Percentiles rank a stretch among this genome's conserved stretches.
phyloP scores from a whole-genome alignment of 1,284 basidiomycete genomes.

The Testicularia cyperi region DNA sequence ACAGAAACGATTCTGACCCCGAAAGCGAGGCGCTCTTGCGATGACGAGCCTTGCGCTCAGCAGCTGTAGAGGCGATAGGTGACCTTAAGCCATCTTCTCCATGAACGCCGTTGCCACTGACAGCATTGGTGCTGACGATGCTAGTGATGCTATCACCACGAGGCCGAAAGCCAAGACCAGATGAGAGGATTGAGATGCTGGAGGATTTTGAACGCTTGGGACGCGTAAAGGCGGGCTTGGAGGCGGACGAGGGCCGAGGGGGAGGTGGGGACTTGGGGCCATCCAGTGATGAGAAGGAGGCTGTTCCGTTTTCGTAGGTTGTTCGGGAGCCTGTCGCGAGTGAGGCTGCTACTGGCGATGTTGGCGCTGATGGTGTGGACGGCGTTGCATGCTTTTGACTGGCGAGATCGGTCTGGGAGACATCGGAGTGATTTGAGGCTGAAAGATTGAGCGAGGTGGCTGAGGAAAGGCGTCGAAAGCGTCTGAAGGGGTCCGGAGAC shows the following conservation, averaged over 20 bases:
- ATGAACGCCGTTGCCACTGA: conserved; percentile 5
- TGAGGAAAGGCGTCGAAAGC: conserved; percentile 29
- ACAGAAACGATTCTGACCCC: conserved; percentile 17
- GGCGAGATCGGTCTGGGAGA: background rate
- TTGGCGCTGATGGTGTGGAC: conserved; percentile 6
- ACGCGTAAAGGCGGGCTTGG: conserved; percentile 24
- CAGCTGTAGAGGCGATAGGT: background rate
- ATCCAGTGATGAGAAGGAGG: background rate
- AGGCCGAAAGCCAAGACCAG: conserved; percentile 10
- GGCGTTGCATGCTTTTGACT: no score
- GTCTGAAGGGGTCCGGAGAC: conserved; percentile 38
- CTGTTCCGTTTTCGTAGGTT: background rate
- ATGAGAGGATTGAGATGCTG: conserved; percentile 37
- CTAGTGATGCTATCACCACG: no score
- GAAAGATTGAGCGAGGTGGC: conserved; percentile 22
- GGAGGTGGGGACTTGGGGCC: conserved; percentile 10
- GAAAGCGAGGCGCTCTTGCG: conserved; percentile 29
- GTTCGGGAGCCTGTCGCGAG: no score
- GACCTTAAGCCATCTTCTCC: no score
- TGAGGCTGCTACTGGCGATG: background rate
- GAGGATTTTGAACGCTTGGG: conserved; percentile 27
- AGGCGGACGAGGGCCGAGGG: conserved; percentile 18
- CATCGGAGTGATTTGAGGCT: conserved; percentile 5
- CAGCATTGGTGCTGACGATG: no score
- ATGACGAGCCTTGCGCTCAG: conserved; percentile 5